A percentile compares a stretch with the other conserved stretches of the same genome.
Conservation (phyloP, 352 stramenopile species). For the Phytopythium mirpurense region DNA sequence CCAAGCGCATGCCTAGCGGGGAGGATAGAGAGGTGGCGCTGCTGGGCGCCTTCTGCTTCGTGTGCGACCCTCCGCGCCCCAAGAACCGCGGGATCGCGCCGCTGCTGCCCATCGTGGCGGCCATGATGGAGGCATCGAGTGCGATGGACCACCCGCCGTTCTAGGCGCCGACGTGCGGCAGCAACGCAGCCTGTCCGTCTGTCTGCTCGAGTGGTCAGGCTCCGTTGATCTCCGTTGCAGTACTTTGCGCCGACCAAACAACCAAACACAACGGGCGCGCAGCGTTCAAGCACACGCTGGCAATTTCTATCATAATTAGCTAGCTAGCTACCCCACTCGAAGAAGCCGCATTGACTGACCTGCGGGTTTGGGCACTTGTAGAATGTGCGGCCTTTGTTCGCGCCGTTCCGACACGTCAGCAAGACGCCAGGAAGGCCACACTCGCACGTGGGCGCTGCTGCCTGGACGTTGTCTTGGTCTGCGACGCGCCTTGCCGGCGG, state of each 20-base stretch:
- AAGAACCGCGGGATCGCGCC: conserved; percentile 19
- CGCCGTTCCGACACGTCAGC: conserved; percentile 60
- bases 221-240: conserved; percentile 7
- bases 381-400: conserved; percentile 91
- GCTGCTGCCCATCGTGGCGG: conserved; percentile 54
- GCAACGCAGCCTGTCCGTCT: no score
- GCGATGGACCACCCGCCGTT: conserved; percentile 25
- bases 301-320: no score
- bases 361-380: conserved; percentile 88
- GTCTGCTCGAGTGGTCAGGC: no score
- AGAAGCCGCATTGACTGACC: conserved; percentile 88
- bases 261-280: no score
- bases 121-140: conserved; percentile 45
- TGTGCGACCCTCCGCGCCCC: conserved; percentile 21
- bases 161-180: no score
- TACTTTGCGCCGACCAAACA: background rate
- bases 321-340: conserved; percentile 81
- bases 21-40: conserved; percentile 54
- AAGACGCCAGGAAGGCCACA: conserved; percentile 38
- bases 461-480: background rate
- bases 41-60: conserved; percentile 61
- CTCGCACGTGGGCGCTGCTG: conserved; percentile 26
- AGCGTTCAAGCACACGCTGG: no score
- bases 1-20: conserved; percentile 29
- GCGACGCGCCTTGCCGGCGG: conserved; percentile 1